Evolutionary conservation across 148 eudicot genomes (phyloP), one percentile per base, ranked within the genome.

Genomic region (Spergularia marina): DNA sequence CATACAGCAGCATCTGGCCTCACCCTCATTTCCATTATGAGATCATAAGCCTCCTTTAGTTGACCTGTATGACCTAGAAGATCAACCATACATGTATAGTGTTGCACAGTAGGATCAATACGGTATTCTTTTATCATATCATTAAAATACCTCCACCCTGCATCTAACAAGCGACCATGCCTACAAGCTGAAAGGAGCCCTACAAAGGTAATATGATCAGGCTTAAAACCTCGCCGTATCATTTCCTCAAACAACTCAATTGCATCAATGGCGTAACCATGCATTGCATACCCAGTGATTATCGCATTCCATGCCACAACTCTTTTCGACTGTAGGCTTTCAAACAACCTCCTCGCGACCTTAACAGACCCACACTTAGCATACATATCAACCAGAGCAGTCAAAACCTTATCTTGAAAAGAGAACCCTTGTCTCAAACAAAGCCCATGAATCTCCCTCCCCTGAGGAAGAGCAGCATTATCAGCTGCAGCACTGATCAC

Each of bases 121-220:
- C 69, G 79, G 57, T 85, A 85, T 17, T 82, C 84, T 34, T 79
- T 80, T 21, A 53, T 72, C 97, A 91, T 88, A 61, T 82, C 77
- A 67, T 83, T 79, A 60, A 90, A 90, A 65, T 78, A 82, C 21
- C 76, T 82, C 78, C 82, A 80, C 13, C 97, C 94, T 71, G 87
- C 89, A 71, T 88, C 86, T 34, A 88, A 70, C 62, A 88, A 82
- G 47, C 92, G 92, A 70, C 91, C 88, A 83, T 90, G 97, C 39
- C 90, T 90, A 79, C 97, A 91, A 82, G 97, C 91, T 6, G 94
- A 91, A 44, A 91, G 83, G 12, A 91, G 86, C 23, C 91, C 91
- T 8, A 91, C 89, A 81, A 91, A 91, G 15, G 97, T 91, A 68
- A 91, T 86, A 61, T 85, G 92, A 84, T 91, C 97, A 39, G 94